These are phyloP conservation scores for Pelargonium nanum DNA, from an alignment of 345 rosid genomes.

Conservation along the genomic window DNA sequence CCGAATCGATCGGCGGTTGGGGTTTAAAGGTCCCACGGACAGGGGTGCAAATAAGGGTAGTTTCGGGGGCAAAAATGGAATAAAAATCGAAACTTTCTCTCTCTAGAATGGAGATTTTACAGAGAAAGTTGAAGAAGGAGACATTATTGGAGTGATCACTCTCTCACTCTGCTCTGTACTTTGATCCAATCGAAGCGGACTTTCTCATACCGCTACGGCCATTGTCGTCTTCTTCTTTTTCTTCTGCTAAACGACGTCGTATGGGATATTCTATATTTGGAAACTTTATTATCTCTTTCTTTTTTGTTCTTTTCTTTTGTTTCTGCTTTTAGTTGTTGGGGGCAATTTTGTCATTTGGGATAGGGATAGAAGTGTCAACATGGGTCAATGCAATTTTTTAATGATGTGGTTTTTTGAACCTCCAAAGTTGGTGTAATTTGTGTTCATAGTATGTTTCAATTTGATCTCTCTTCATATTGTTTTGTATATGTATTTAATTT, in stretches of 20 bases:
- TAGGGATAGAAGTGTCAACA: no score
- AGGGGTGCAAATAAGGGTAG: not conserved
- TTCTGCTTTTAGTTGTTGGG: not conserved
- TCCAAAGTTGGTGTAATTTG: no score
- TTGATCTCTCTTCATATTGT: no score
- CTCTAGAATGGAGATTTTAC: not conserved
- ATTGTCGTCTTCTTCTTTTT: not conserved
- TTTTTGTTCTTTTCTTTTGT: not conserved
- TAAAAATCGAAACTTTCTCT: constrained; percentile 1
- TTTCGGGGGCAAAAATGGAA: not conserved
- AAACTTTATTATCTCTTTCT: not conserved
- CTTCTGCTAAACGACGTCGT: constrained; percentile 3
- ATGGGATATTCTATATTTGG: not conserved
- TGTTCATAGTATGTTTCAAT: no score
- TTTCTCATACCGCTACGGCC: no score
- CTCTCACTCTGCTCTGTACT: not conserved
- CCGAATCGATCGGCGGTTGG: not conserved
- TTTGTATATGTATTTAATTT: no score
- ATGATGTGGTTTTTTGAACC: no score
- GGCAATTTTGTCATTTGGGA: no score
- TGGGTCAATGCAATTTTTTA: no score
- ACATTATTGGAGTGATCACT: not conserved
- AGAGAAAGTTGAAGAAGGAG: no score
- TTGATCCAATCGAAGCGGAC: constrained; percentile 12
- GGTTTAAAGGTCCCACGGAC: no score